Conservation (phyloP, 441 rosid species). For the Flueggea neowawraea region DNA sequence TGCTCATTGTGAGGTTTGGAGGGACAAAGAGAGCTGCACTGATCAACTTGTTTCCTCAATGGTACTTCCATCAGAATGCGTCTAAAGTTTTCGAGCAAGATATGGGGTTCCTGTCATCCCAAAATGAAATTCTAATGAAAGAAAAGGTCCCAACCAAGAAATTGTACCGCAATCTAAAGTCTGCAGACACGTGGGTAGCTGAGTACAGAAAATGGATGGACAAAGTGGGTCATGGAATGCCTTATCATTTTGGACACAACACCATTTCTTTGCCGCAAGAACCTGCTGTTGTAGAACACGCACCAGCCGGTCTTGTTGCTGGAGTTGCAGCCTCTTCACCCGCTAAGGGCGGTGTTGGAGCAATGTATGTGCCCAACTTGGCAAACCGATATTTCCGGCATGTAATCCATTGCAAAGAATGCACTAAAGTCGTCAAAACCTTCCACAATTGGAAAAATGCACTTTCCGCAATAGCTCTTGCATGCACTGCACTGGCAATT, state of each 20-base stretch:
- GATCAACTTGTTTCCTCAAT: conserved; percentile 54
- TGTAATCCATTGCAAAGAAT: conserved; percentile 79
- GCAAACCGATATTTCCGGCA: conserved; percentile 78
- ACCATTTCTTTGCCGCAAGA: conserved; percentile 62
- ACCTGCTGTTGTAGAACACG: conserved; percentile 86
- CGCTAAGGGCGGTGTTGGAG: conserved; percentile 74
- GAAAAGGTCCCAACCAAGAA: conserved; percentile 84
- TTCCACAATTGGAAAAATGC: conserved; percentile 59
- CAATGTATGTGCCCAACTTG: conserved; percentile 77
- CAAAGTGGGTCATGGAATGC: conserved; percentile 98
- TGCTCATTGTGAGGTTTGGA: conserved; percentile 91
- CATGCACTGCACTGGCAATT: conserved; percentile 55
- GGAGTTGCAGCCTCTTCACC: conserved; percentile 71
- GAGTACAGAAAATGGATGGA: conserved; percentile 99
- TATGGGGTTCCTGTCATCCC: conserved; percentile 93
- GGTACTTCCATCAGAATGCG: conserved; percentile 88
- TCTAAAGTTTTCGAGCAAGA: conserved; percentile 92
- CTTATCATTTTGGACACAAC: conserved; percentile 84
- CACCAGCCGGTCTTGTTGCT: conserved; percentile 84
- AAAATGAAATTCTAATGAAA: conserved; percentile 74
- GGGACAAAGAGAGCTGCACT: conserved; percentile 54
- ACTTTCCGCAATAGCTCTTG: conserved; percentile 46
- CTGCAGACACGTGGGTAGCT: conserved; percentile 88
- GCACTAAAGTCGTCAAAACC: conserved; percentile 52
- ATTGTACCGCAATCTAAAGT: conserved; percentile 63